These are phyloP conservation scores for Heliamphora pulchella DNA, from an alignment of 179 eudicot genomes.

Conservation along the genomic window DNA sequence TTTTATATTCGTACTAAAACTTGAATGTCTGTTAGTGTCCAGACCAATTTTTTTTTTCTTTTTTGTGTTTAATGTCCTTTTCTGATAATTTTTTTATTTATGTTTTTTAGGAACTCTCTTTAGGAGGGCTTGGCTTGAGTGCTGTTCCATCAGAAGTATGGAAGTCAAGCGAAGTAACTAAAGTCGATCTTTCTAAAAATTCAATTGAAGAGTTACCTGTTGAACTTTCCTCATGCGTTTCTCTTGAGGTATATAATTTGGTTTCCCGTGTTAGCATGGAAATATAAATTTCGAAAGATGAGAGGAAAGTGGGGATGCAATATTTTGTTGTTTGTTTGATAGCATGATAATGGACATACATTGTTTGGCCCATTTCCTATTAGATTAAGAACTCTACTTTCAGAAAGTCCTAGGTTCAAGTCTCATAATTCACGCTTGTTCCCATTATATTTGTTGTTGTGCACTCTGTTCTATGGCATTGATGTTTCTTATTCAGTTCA, in stretches of 20 bases:
- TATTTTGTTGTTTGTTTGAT: constrained; percentile 5
- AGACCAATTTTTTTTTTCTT: neutral
- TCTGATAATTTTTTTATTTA: neutral
- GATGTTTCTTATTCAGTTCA: no score
- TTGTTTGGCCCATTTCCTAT: neutral
- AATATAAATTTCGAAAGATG: neutral
- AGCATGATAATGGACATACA: neutral
- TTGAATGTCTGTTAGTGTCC: neutral
- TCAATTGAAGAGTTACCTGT: constrained; percentile 67
- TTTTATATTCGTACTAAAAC: neutral
- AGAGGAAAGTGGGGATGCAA: neutral
- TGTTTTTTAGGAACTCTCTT: constrained; percentile 63
- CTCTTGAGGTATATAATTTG: constrained; percentile 52
- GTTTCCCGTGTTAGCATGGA: neutral
- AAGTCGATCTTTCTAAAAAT: constrained; percentile 78
- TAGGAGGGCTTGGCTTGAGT: constrained; percentile 56
- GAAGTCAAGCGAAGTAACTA: constrained; percentile 62
- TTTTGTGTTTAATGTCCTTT: neutral
- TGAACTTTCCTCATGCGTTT: constrained; percentile 60
- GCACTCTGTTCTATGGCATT: no score
- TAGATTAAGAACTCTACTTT: neutral
- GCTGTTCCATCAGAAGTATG: constrained; percentile 68
- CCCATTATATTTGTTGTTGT: no score
- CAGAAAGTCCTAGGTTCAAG: no score
- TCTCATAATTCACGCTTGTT: no score